A percentile compares a stretch with the other conserved stretches of the same genome.
These are phyloP conservation scores for Proteromonas lacertae DNA, from an alignment of 352 stramenopile genomes.

Conservation along the genomic window DNA sequence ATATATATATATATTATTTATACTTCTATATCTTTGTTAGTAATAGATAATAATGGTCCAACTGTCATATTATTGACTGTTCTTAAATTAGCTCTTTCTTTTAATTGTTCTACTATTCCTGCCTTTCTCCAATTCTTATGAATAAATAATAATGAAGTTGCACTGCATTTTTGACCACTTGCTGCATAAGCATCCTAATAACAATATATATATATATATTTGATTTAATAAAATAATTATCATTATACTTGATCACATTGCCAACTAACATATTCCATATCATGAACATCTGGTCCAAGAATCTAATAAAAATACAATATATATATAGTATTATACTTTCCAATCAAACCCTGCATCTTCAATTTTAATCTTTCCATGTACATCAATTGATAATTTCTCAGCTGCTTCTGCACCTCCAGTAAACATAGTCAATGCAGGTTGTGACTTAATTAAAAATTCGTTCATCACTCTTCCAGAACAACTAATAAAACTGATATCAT, in stretches of 20 bases:
- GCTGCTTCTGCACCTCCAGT: slow-evolving; percentile 66
- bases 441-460: slow-evolving; percentile 54
- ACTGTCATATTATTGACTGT: slow-evolving; percentile 71
- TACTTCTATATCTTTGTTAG: slow-evolving; percentile 28
- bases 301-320: slow-evolving; percentile 10
- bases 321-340: slow-evolving; percentile 26
- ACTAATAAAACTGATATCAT: slow-evolving; percentile 83
- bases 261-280: slow-evolving; percentile 87
- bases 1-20: background rate
- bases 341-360: slow-evolving; percentile 95
- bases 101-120: slow-evolving; percentile 64
- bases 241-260: slow-evolving; percentile 84
- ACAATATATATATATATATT: no score
- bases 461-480: slow-evolving; percentile 64
- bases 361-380: slow-evolving; percentile 57
- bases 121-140: slow-evolving; percentile 71
- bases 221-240: no score
- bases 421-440: slow-evolving; percentile 81
- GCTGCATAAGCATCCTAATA: slow-evolving; percentile 87
- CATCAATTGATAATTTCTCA: slow-evolving; percentile 53
- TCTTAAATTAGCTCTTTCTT: slow-evolving; percentile 35
- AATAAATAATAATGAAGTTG: slow-evolving; percentile 86
- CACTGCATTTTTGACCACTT: slow-evolving; percentile 87
- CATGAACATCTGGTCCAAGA: slow-evolving; percentile 59
- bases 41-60: slow-evolving; percentile 74